Conservation (phyloP, 495 filamentous ascomycete genomes). For the Neurospora intermedia region DNA sequence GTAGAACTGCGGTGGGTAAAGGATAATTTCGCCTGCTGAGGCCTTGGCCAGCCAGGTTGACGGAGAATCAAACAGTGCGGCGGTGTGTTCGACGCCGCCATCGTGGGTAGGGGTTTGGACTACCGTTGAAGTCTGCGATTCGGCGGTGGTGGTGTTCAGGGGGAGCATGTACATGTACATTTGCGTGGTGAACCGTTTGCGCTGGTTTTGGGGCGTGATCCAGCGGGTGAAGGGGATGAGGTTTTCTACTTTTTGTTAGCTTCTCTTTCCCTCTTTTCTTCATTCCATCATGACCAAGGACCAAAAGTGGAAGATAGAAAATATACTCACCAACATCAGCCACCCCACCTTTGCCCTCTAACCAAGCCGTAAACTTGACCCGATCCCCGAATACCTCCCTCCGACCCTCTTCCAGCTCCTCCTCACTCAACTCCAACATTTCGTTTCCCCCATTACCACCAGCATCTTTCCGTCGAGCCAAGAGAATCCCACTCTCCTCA, state of each 20-base stretch:
- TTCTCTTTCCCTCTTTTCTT: not conserved
- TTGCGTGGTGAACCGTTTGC: slow-evolving; percentile 76
- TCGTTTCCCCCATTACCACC: not conserved
- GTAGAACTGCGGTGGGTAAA: slow-evolving; percentile 87
- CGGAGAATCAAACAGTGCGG: slow-evolving; percentile 64
- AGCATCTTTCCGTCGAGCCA: slow-evolving; percentile 31
- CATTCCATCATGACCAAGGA: not conserved
- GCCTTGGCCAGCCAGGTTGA: slow-evolving; percentile 57
- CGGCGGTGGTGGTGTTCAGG: slow-evolving; percentile 18
- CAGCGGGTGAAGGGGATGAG: slow-evolving; percentile 83
- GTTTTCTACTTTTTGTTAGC: slow-evolving; percentile 35
- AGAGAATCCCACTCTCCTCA: slow-evolving; percentile 84
- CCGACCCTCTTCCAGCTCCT: slow-evolving; percentile 53
- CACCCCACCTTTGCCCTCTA: slow-evolving; percentile 47
- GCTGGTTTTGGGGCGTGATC: slow-evolving; percentile 67
- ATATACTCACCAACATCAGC: slow-evolving; percentile 48
- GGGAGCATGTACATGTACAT: slow-evolving; percentile 98
- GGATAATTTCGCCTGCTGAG: slow-evolving; percentile 53
- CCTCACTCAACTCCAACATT: slow-evolving; percentile 46
- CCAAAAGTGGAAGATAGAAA: not conserved
- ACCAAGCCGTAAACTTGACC: slow-evolving; percentile 55
- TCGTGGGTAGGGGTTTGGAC: slow-evolving; percentile 62
- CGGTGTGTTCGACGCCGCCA: slow-evolving; percentile 75
- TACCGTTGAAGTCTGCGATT: slow-evolving; percentile 19
- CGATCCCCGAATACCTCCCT: slow-evolving; percentile 51